Conservation (phyloP, 345 rosid species). For the Viola odorata region DNA sequence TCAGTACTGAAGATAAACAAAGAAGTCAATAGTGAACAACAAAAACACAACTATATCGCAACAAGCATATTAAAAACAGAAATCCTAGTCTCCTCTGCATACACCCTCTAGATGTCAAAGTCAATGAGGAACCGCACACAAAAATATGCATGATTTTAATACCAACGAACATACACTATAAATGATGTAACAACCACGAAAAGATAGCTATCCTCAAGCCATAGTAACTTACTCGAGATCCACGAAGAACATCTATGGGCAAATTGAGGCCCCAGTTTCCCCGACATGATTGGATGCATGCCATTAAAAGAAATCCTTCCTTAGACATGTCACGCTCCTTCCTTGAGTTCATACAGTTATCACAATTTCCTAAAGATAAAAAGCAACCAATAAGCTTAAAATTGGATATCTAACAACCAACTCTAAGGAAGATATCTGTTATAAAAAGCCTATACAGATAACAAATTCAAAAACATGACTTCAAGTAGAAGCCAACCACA, state of each 20-base stretch:
- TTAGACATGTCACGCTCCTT: constrained; percentile 36
- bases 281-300: constrained; percentile 34
- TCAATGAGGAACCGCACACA: background rate
- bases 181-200: constrained; percentile 2
- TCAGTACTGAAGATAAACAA: background rate
- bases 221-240: constrained; percentile 39
- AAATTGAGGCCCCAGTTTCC: constrained; percentile 44
- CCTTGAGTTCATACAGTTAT: constrained; percentile 33
- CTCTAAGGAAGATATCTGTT: background rate
- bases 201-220: background rate
- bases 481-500: constrained; percentile 31
- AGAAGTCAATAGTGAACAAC: background rate
- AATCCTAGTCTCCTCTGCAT: no score
- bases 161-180: background rate
- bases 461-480: background rate
- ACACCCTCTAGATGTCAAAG: no score
- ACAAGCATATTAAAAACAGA: no score
- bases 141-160: background rate
- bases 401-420: background rate
- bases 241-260: constrained; percentile 46
- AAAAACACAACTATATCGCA: no score
- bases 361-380: constrained; percentile 41
- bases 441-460: background rate
- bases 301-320: constrained; percentile 39
- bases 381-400: background rate